phyloP scores from a whole-genome alignment of 148 eudicot genomes.

The Heliosperma pusillum region DNA sequence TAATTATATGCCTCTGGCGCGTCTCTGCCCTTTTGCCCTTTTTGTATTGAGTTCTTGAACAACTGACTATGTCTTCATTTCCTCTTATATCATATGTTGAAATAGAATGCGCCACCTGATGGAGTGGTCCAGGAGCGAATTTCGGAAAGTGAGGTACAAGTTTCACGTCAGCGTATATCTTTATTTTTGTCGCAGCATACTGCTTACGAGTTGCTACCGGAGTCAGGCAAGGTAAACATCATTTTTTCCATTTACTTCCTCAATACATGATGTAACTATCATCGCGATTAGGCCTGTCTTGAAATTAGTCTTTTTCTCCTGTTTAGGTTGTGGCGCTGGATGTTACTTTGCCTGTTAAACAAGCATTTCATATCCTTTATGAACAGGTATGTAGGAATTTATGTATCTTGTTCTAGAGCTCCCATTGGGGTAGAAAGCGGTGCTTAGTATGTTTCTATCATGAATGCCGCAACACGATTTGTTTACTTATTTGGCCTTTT shows the following conservation, averaged over 20 bases:
- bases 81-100: slow-evolving; percentile 12
- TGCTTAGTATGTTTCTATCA: not conserved
- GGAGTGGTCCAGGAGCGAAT: slow-evolving; percentile 44
- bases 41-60: slow-evolving; percentile 8
- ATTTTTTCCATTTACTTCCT: not conserved
- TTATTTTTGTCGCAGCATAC: slow-evolving; percentile 70
- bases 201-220: slow-evolving; percentile 91
- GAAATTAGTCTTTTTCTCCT: slow-evolving; percentile 16
- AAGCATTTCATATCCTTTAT: slow-evolving; percentile 88
- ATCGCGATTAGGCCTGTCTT: slow-evolving; percentile 8
- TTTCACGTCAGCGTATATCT: slow-evolving; percentile 79
- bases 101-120: slow-evolving; percentile 32
- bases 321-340: slow-evolving; percentile 82
- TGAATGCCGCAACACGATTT: not conserved
- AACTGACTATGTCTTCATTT: not conserved
- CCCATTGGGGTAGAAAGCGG: not conserved
- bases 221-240: slow-evolving; percentile 71
- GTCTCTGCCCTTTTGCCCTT: not conserved
- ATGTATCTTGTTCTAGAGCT: not conserved
- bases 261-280: not conserved
- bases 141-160: slow-evolving; percentile 62
- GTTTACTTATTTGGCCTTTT: not conserved
- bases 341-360: slow-evolving; percentile 83
- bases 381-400: slow-evolving; percentile 61
- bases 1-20: not conserved